Conservation (phyloP, 2,329 filamentous ascomycete genomes). For the Pseudogymnoascus sp. region DNA sequence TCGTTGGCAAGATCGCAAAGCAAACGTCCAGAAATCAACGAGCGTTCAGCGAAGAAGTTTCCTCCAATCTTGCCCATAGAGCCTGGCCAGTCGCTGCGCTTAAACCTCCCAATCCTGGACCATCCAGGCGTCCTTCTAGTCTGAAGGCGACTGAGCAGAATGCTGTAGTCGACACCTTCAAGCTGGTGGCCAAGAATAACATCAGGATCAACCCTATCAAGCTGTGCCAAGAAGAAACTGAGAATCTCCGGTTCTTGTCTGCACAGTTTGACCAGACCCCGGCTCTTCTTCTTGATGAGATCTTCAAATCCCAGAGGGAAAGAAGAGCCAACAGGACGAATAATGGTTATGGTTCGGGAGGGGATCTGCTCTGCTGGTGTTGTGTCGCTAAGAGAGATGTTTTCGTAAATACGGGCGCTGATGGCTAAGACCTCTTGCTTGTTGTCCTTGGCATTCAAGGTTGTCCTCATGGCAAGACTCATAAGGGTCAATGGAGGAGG, state of each 20-base stretch:
- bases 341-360: slow-evolving; percentile 83
- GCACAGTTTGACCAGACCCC: slow-evolving; percentile 69
- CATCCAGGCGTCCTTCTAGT: slow-evolving; percentile 90
- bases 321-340: slow-evolving; percentile 65
- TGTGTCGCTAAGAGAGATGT: slow-evolving; percentile 77
- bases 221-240: slow-evolving; percentile 78
- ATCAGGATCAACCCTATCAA: slow-evolving; percentile 85
- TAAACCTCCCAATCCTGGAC: slow-evolving; percentile 85
- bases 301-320: slow-evolving; percentile 85
- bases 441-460: slow-evolving; percentile 84
- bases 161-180: slow-evolving; percentile 94
- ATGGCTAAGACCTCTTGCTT: slow-evolving; percentile 93
- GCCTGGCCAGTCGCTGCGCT: slow-evolving; percentile 76
- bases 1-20: slow-evolving; percentile 94
- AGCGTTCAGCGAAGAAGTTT: slow-evolving; percentile 87
- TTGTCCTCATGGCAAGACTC: slow-evolving; percentile 82
- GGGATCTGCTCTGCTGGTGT: slow-evolving; percentile 82
- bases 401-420: slow-evolving; percentile 87
- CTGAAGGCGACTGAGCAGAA: slow-evolving; percentile 75
- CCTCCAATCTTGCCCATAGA: slow-evolving; percentile 78
- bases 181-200: slow-evolving; percentile 89
- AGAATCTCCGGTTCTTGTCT: slow-evolving; percentile 80
- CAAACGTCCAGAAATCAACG: slow-evolving; percentile 78
- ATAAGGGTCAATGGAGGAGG: slow-evolving; percentile 88
- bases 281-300: slow-evolving; percentile 60